phyloP scores from a whole-genome alignment of 225 moss, liverwort and hornwort genomes.

The Neckera pumila region DNA sequence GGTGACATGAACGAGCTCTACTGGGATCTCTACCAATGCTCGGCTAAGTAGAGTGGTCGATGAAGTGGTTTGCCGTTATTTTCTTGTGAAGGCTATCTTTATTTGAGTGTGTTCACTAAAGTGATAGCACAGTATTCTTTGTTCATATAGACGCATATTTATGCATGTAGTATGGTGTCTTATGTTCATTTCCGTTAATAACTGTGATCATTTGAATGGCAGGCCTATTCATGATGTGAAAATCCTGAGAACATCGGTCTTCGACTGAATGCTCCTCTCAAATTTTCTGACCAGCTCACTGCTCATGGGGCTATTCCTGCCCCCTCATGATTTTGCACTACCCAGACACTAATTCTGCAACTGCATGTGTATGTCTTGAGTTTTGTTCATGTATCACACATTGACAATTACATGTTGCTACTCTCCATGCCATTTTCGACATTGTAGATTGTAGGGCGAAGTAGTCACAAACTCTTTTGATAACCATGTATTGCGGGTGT shows the following conservation, averaged over 20 bases:
- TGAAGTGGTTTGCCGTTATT: not conserved
- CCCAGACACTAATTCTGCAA: not conserved
- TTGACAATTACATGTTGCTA: not conserved
- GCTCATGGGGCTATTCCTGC: not conserved
- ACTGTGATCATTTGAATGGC: slow-evolving; percentile 3
- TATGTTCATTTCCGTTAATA: not conserved
- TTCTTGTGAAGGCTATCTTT: not conserved
- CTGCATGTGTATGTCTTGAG: not conserved
- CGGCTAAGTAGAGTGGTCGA: not conserved
- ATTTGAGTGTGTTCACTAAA: not conserved
- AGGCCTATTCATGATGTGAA: slow-evolving; percentile 56
- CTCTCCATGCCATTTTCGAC: not conserved
- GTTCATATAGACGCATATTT: not conserved
- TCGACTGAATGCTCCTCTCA: slow-evolving; percentile 16
- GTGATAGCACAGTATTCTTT: not conserved
- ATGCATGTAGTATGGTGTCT: not conserved
- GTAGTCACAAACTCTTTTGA: not conserved
- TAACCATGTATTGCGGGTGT: not conserved
- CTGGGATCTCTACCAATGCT: not conserved
- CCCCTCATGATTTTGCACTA: not conserved
- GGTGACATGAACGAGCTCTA: not conserved
- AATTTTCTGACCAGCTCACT: not conserved
- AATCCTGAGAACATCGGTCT: slow-evolving; percentile 32
- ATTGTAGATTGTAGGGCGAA: not conserved
- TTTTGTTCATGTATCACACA: not conserved